A percentile compares a stretch with the other conserved stretches of the same genome.
Conservation (phyloP, 768 basidiomycete species). For the Hortiboletus campestris region DNA sequence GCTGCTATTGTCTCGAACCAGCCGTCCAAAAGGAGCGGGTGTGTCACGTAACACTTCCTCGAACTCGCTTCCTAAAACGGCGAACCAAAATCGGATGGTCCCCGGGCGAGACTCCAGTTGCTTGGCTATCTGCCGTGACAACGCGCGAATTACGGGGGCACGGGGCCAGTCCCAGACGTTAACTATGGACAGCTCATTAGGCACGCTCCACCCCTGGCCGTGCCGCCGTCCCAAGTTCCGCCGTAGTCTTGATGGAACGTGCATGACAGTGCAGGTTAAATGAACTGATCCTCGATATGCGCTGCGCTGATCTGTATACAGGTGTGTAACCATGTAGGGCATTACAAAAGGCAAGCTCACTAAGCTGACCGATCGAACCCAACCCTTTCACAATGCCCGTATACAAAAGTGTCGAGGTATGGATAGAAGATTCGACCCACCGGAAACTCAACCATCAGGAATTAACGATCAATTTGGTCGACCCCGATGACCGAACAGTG, state of each 20-base stretch:
- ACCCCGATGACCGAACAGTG: slow-evolving; percentile 6
- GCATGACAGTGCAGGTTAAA: not conserved
- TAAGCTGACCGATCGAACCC: not conserved
- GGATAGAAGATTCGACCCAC: slow-evolving; percentile 16
- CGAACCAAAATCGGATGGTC: too few relatives aligned
- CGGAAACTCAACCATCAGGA: slow-evolving; percentile 2
- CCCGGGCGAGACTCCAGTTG: too few relatives aligned
- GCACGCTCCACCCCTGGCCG: not conserved
- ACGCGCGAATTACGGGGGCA: not conserved
- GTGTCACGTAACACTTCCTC: too few relatives aligned
- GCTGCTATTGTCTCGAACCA: too few relatives aligned
- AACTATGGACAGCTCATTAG: not conserved
- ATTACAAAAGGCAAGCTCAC: not conserved
- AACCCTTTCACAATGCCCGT: slow-evolving; percentile 12
- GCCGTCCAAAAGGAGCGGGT: too few relatives aligned
- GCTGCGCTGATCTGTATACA: slow-evolving; percentile 5
- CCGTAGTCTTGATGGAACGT: not conserved
- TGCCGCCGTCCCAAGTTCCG: not conserved
- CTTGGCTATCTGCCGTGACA: too few relatives aligned
- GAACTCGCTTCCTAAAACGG: too few relatives aligned
- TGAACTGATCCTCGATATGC: not conserved
- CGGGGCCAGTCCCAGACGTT: not conserved
- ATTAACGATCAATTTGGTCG: slow-evolving; percentile 9
- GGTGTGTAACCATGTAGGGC: not conserved
- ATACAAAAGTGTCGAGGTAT: slow-evolving; percentile 15